Evolutionary conservation across 208 protist genomes (phyloP).

Genomic region (Wallacemonas sp.): DNA sequence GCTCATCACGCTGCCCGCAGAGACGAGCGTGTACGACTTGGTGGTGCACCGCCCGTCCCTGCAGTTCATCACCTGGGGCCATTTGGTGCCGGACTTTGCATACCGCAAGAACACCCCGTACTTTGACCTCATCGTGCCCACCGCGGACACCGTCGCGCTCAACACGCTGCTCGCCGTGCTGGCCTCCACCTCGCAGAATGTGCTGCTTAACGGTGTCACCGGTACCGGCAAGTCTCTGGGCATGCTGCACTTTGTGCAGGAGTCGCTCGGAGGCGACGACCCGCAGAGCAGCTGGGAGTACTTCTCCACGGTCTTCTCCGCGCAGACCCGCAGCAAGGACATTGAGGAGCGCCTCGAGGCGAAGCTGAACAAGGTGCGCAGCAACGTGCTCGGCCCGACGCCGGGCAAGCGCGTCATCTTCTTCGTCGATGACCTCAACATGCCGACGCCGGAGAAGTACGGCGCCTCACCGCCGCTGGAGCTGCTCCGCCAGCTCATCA

Average conservation of each 20-base stretch:
- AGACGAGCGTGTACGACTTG: constrained; percentile 92
- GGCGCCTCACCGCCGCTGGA: constrained; percentile 95
- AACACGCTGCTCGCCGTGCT: constrained; percentile 83
- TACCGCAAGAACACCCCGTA: constrained; percentile 87
- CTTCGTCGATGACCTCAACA: constrained; percentile 97
- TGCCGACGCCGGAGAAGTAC: constrained; percentile 95
- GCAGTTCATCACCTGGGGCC: constrained; percentile 89
- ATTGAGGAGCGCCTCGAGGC: constrained; percentile 94
- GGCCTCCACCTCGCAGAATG: constrained; percentile 67
- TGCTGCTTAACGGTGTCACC: constrained; percentile 94
- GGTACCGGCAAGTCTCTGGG: constrained; percentile 95
- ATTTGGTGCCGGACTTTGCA: constrained; percentile 91
- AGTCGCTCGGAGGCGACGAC: constrained; percentile 72
- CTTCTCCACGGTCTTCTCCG: constrained; percentile 92
- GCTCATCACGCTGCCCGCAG: constrained; percentile 30
- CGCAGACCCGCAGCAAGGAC: constrained; percentile 90
- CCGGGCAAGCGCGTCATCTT: constrained; percentile 91
- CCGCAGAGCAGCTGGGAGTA: constrained; percentile 81
- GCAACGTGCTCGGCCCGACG: constrained; percentile 85
- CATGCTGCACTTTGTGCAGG: constrained; percentile 70
- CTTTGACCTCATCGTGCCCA: constrained; percentile 96
- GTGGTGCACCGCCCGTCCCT: constrained; percentile 89
- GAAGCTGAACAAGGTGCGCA: constrained; percentile 94
- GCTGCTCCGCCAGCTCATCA: constrained; percentile 95
- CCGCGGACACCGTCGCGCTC: constrained; percentile 90